A percentile compares a stretch with the other conserved stretches of the same genome.
Conservation (phyloP, 345 rosid genomes). For the Populus euphratica region DNA sequence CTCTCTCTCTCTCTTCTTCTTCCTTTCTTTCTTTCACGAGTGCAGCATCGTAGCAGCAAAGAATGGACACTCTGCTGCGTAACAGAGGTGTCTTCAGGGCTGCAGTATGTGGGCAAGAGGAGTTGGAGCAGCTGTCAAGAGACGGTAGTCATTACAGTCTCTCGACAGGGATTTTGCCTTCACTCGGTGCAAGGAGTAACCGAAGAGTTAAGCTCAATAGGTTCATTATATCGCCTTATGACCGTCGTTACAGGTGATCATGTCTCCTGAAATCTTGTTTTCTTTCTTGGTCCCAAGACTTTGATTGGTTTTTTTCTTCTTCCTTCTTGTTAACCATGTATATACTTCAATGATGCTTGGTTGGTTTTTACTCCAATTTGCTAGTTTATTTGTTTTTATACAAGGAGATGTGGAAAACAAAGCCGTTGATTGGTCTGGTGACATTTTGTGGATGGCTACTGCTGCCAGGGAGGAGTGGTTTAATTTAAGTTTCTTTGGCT, state of each 20-base stretch:
- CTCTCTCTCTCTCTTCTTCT: background rate
- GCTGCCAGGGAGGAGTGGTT: too few species aligned
- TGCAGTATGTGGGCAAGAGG: conserved; percentile 54
- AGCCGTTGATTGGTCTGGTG: background rate
- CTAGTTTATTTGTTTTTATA: background rate
- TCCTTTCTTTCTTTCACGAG: background rate
- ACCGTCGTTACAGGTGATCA: conserved; percentile 71
- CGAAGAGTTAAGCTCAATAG: conserved; percentile 63
- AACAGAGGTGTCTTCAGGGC: conserved; percentile 36
- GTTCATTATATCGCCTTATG: conserved; percentile 69
- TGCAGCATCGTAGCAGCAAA: background rate
- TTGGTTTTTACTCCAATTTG: conserved; percentile 3
- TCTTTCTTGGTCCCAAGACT: conserved; percentile 2
- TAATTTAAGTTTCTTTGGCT: too few species aligned
- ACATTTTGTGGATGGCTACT: too few species aligned
- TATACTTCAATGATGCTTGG: background rate
- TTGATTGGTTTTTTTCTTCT: background rate
- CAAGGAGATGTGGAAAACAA: too few species aligned
- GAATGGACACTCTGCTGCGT: conserved; percentile 9
- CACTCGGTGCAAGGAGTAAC: conserved; percentile 85
- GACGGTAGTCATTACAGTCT: conserved; percentile 89
- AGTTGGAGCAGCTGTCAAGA: conserved; percentile 71
- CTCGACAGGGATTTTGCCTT: conserved; percentile 73
- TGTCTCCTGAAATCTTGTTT: background rate
- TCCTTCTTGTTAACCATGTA: background rate